A percentile compares a stretch with the other conserved stretches of the same genome.
These are phyloP conservation scores for Saxophila tyrrhenica DNA, from an alignment of 495 filamentous ascomycete genomes.

Conservation along the genomic window DNA sequence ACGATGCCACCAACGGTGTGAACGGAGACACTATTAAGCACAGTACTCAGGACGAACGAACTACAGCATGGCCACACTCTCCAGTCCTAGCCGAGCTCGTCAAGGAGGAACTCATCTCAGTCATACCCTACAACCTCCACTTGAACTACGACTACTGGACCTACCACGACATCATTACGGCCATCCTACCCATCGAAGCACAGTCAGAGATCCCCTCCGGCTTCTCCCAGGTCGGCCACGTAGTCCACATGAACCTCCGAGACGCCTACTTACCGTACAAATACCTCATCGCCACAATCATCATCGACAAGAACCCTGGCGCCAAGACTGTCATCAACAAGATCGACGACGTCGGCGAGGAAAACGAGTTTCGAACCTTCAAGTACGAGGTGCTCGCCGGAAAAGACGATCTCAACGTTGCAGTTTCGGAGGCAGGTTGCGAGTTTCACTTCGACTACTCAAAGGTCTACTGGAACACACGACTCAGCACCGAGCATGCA, in stretches of 20 bases:
- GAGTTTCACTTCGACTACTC: conserved; percentile 61
- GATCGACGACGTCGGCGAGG: conserved; percentile 69
- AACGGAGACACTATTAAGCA: too few relatives aligned
- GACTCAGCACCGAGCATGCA: conserved; percentile 77
- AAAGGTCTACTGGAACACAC: conserved; percentile 95
- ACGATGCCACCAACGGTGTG: background rate
- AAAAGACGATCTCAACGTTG: conserved; percentile 65
- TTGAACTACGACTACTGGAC: conserved; percentile 81
- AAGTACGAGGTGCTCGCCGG: conserved; percentile 84
- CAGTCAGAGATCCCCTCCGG: conserved; percentile 71
- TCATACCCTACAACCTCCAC: conserved; percentile 62
- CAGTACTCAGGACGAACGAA: too few relatives aligned
- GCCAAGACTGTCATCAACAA: conserved; percentile 94
- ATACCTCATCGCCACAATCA: conserved; percentile 65
- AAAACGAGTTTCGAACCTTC: conserved; percentile 85
- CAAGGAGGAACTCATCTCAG: conserved; percentile 47
- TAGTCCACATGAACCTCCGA: conserved; percentile 86
- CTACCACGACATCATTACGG: conserved; percentile 67
- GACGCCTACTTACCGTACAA: conserved; percentile 71
- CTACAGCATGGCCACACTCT: conserved; percentile 7
- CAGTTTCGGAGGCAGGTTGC: conserved; percentile 53
- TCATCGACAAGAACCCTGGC: conserved; percentile 74
- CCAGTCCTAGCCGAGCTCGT: conserved; percentile 56
- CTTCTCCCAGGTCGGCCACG: conserved; percentile 78
- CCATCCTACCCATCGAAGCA: conserved; percentile 60